Evolutionary conservation across 2,329 filamentous ascomycete species (phyloP).

Genomic region (Cordyceps cateniannulata): DNA sequence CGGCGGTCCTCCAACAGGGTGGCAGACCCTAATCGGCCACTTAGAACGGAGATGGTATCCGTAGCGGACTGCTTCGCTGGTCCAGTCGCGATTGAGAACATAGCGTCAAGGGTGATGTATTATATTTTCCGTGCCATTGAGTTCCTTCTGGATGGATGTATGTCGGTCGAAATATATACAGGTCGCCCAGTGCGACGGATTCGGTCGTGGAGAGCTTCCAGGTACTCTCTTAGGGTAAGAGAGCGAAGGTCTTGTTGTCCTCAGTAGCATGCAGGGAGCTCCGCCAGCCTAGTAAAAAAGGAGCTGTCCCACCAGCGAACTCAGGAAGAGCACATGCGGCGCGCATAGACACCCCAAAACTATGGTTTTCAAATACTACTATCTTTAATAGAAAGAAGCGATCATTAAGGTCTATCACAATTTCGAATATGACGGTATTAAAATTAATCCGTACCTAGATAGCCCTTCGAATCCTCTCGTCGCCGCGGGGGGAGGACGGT

Average conservation of each 20-base stretch:
- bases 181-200: neutral
- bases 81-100: slow-evolving; percentile 62
- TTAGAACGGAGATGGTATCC: slow-evolving; percentile 87
- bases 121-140: slow-evolving; percentile 7
- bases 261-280: neutral
- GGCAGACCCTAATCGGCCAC: slow-evolving; percentile 78
- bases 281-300: neutral
- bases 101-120: slow-evolving; percentile 22
- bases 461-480: neutral
- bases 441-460: neutral
- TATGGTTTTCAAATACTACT: neutral
- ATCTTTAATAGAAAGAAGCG: neutral
- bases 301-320: neutral
- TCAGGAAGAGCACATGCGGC: neutral
- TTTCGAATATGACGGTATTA: too few species aligned
- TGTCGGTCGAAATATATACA: neutral
- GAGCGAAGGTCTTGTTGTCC: slow-evolving; percentile 4
- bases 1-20: slow-evolving; percentile 91
- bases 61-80: slow-evolving; percentile 94
- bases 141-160: neutral
- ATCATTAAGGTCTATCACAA: too few species aligned
- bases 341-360: too few species aligned
- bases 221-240: neutral
- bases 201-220: neutral
- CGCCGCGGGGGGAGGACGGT: neutral